Evolutionary conservation across 306 rosid species (phyloP).

Genomic region (Alnus rubra): DNA sequence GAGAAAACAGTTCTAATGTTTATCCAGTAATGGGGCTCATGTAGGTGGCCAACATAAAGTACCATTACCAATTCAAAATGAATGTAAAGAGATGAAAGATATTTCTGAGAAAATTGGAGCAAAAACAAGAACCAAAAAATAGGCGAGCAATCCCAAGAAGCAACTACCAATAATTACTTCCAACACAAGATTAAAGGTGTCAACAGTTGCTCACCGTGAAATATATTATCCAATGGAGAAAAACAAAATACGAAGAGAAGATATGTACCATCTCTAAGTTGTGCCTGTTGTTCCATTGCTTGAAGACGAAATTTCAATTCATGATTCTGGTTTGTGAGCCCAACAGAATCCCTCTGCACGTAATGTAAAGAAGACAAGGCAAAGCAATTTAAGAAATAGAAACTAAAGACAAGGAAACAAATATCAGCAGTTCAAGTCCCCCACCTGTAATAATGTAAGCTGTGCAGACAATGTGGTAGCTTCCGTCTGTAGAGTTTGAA

Average conservation of each 20-base stretch:
- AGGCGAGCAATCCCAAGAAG: not conserved
- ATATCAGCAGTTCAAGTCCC: constrained; percentile 13
- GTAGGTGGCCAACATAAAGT: not conserved
- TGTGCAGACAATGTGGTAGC: constrained; percentile 92
- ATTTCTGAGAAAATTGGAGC: not conserved
- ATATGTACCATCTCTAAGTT: constrained; percentile 83
- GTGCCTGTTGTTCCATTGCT: constrained; percentile 98
- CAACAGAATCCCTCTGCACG: constrained; percentile 79
- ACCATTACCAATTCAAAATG: not conserved
- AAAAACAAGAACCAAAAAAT: not conserved
- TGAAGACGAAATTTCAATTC: constrained; percentile 98
- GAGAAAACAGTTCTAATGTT: not conserved
- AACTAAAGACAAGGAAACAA: not conserved
- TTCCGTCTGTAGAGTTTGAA: constrained; percentile 92
- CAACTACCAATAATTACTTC: not conserved
- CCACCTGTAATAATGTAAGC: constrained; percentile 86
- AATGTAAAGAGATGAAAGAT: not conserved
- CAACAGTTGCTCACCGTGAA: not conserved
- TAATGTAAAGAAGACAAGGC: constrained; percentile 20
- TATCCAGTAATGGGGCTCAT: not conserved
- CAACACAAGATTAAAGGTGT: not conserved
- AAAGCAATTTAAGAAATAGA: constrained; percentile 9
- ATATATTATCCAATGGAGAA: not conserved
- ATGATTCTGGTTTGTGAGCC: constrained; percentile 82
- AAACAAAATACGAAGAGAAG: constrained; percentile 7